Evolutionary conservation across 148 eudicot species (phyloP).

Genomic region (Rhododendron henanense): DNA sequence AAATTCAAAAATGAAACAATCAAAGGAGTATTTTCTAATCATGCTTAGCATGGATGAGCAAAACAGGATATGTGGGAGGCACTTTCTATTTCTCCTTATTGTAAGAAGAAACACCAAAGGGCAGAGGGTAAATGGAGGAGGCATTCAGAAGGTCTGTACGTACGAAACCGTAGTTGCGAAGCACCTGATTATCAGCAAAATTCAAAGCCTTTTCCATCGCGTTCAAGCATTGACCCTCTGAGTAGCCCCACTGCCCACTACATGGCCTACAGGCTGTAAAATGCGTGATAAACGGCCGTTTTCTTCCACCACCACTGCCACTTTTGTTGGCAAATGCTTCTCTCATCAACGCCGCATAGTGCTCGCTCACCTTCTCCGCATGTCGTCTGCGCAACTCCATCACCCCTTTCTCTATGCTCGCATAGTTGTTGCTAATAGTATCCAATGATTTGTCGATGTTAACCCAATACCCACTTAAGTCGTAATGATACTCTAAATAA

Average conservation of each 20-base stretch:
- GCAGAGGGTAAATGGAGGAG: not conserved
- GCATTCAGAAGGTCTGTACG: not conserved
- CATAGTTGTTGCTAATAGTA: too few species aligned
- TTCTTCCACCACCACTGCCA: not conserved
- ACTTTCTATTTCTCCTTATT: too few species aligned
- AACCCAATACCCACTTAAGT: conserved; percentile 55
- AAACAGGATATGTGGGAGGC: too few species aligned
- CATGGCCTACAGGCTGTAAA: not conserved
- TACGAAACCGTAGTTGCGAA: conserved; percentile 16
- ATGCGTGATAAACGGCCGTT: not conserved
- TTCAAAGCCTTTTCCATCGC: not conserved
- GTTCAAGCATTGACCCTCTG: not conserved
- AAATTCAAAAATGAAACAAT: too few species aligned
- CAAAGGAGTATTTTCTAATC: too few species aligned
- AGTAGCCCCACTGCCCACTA: too few species aligned
- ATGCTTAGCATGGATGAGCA: too few species aligned
- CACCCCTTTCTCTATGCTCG: conserved; percentile 26
- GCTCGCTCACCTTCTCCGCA: conserved; percentile 51
- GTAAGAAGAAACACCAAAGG: not conserved
- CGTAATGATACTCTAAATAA: conserved; percentile 37
- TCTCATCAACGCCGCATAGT: conserved; percentile 18
- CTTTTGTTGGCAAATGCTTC: conserved; percentile 10
- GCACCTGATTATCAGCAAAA: conserved; percentile 13
- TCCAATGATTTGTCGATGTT: conserved; percentile 34
- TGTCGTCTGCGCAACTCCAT: conserved; percentile 30